Base-by-base conservation (phyloP, 768 basidiomycete genomes). In the Pulveroboletus sp. region DNA sequence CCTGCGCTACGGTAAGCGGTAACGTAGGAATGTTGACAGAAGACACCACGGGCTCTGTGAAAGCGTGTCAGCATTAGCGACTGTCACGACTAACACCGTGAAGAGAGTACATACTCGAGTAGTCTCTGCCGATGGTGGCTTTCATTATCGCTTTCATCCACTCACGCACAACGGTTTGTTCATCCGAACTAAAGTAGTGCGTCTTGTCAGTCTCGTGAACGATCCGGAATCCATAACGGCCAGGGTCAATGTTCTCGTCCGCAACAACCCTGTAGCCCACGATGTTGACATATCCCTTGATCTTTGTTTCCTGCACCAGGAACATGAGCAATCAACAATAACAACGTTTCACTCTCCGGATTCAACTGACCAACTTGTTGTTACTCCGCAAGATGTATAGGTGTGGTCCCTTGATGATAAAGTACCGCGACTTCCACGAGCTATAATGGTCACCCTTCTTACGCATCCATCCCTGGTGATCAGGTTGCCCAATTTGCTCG, bases 71-170 rank as follows among this genome's bases (percentile, higher is more conserved):
- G 30, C 39, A 52, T 21, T 6, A 13, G 13, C 32, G 6, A 14
- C 27, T 24, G 5, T 17, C 37, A 39, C 42, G 28, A 45, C 24
- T 9, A 7, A 24, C 9, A 30, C 26, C 10, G 7, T 24, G 11
- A 6, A n/a, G 2, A 28, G 6, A n/a, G 48, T 8, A 75, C 86
- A 35, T 60, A 94, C 93, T 87, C 8, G 86, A 79, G 64, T 94
- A 97, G 66, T 98, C 96, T 49, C 96, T 76, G 8, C 82, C 86
- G 58, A 99, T 99, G 11, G 95, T 97, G 3, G 95, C 92, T 67
- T 98, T 99, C 92, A 98, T 97, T 57, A 99, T 82, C 8, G 94
- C 92, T 73, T 98, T 99, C 96, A 98, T 98, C 95, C 96, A 98
- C 57, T 92, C 92, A n/a, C 96, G 82, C 42, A 96, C 78, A 33